Percentiles rank a stretch among this genome's conserved stretches.
phyloP scores from a whole-genome alignment of 1,284 basidiomycete genomes.

The Leccinum subfulvum region DNA sequence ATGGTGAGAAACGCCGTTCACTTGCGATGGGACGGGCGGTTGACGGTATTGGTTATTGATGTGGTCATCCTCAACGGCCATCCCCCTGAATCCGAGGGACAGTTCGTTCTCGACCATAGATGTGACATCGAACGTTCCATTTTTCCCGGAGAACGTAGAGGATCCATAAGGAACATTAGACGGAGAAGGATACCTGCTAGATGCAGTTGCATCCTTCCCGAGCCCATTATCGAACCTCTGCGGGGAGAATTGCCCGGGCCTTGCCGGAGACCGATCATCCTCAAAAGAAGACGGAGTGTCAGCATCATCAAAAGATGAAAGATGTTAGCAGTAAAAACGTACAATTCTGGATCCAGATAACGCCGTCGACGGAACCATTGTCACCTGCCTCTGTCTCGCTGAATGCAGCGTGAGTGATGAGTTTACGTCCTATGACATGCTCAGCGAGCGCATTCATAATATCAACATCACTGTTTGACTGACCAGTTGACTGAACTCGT shows the following conservation, averaged over 20 bases:
- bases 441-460: slow-evolving; percentile 13
- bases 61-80: slow-evolving; percentile 67
- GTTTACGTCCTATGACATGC: slow-evolving; percentile 34
- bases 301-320: slow-evolving; percentile 11
- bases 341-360: slow-evolving; percentile 45
- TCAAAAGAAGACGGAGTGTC: slow-evolving; percentile 30
- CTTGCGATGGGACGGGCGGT: slow-evolving; percentile 22
- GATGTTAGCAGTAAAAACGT: slow-evolving; percentile 26
- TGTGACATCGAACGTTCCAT: slow-evolving; percentile 44
- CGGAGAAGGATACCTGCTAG: slow-evolving; percentile 46
- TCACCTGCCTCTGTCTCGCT: slow-evolving; percentile 50
- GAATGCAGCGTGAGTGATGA: slow-evolving; percentile 42
- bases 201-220: slow-evolving; percentile 39
- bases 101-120: slow-evolving; percentile 53
- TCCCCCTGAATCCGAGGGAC: slow-evolving; percentile 57
- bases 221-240: slow-evolving; percentile 50
- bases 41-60: slow-evolving; percentile 33
- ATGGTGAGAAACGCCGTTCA: slow-evolving; percentile 25
- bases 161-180: slow-evolving; percentile 40
- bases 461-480: slow-evolving; percentile 19
- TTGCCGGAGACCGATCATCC: slow-evolving; percentile 51
- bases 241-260: slow-evolving; percentile 51
- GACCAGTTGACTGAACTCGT: slow-evolving; percentile 50
- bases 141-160: slow-evolving; percentile 36
- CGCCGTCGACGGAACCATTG: slow-evolving; percentile 39